These are phyloP conservation scores for Coleophoma crateriformis DNA, from an alignment of 2,329 filamentous ascomycete genomes.

Conservation along the genomic window DNA sequence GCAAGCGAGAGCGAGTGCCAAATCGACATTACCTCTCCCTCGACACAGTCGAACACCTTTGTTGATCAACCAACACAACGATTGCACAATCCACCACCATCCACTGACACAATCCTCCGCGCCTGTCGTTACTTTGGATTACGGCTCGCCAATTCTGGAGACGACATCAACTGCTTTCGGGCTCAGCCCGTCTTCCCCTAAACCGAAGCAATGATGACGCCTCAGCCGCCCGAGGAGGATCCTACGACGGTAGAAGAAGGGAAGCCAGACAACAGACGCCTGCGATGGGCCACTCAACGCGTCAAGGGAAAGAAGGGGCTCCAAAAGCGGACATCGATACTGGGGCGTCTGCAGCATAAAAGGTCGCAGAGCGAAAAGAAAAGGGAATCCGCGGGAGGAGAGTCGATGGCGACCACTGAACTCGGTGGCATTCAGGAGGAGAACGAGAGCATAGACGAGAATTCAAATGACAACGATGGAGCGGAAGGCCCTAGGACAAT, in stretches of 20 bases:
- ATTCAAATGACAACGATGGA: slow-evolving; percentile 30
- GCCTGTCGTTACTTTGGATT: neutral
- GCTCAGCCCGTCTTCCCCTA: slow-evolving; percentile 5
- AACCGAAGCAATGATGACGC: slow-evolving; percentile 21
- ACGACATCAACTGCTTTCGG: slow-evolving; percentile 1
- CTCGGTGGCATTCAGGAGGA: slow-evolving; percentile 24
- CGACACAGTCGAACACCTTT: too few relatives aligned
- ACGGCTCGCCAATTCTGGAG: neutral
- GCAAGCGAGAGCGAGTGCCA: too few relatives aligned
- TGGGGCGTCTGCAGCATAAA: slow-evolving; percentile 65
- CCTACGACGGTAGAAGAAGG: slow-evolving; percentile 35
- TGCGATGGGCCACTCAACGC: slow-evolving; percentile 95
- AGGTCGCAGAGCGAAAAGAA: slow-evolving; percentile 63
- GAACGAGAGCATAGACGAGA: slow-evolving; percentile 15
- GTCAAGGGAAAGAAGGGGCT: slow-evolving; percentile 68
- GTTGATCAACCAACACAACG: too few relatives aligned
- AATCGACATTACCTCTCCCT: too few relatives aligned
- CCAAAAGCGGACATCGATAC: slow-evolving; percentile 76
- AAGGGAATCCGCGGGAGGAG: slow-evolving; percentile 38
- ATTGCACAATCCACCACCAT: neutral
- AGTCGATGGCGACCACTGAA: slow-evolving; percentile 28
- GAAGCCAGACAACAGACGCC: slow-evolving; percentile 61
- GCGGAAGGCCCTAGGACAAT: slow-evolving; percentile 47
- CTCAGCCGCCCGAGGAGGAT: slow-evolving; percentile 32
- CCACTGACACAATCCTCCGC: neutral